Evolutionary conservation across 176 grass and related monocot species (phyloP), one percentile per base, ranked within the genome.

Genomic region (Cymbopogon citratus): DNA sequence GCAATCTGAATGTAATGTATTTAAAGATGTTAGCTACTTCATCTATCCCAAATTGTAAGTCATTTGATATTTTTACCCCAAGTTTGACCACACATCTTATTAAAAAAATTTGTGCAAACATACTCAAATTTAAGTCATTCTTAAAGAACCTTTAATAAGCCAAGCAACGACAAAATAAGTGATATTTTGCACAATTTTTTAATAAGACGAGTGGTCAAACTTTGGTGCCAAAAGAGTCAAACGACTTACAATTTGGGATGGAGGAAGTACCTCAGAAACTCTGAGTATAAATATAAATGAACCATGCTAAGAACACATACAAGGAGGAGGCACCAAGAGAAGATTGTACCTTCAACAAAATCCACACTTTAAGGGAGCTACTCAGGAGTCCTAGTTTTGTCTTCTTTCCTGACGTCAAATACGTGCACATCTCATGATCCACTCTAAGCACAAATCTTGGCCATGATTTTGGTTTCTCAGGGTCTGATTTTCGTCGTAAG

Each of bases 291-390:
- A 18, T 74, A 13, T 80, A 77, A 11, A 81, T 19, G n/a, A 81
- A 40, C 3, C 40, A 74, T 46, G 31, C 9, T 61, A n/a, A 26
- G 19, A 79, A 71, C 72, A 31, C 13, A 80, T 63, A 79, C 65
- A 40, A 54, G 68, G 48, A 54, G 68, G 48, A 45, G 73, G 34
- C 29, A 31, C 70, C 26, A 19, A 56, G 31, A 80, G n/a, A 34
- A 85, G 52, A 48, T 5, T 34, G 6, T 87, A 97, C 95, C 92
- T 98, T 92, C 57, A 98, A 84, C 61, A 94, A 84, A 83, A 98
- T 89, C 90, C 90, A 85, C 74, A 98, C 95, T 89, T 98, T 94
- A 51, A 98, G 90, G 76, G 90, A 87, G 71, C 92, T 87, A 69
- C 92, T 94, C 46, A 94, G 90, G 40, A 91, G 29, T 39, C 92